These are phyloP conservation scores for Paulownia fortunei DNA, from an alignment of 257 asterid genomes.

Conservation along the genomic window DNA sequence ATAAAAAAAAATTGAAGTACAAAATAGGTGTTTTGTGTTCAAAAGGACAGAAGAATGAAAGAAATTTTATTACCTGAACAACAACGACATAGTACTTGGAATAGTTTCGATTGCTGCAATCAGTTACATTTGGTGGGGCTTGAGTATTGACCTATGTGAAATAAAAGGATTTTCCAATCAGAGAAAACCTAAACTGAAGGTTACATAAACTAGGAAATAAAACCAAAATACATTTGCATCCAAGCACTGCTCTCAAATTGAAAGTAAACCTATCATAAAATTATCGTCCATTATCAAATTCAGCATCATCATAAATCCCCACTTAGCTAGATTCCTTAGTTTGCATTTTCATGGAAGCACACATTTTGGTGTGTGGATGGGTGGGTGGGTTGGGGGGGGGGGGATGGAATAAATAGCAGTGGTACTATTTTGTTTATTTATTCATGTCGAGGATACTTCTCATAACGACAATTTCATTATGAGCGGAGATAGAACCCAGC, in stretches of 20 bases:
- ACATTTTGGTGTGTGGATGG: too few relatives aligned
- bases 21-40: neutral
- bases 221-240: neutral
- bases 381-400: too few relatives aligned
- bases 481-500: conserved; percentile 1
- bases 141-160: conserved; percentile 80
- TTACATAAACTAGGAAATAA: conserved; percentile 14
- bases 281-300: neutral
- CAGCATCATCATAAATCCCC: neutral
- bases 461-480: neutral
- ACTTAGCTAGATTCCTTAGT: neutral
- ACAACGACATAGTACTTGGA: conserved; percentile 89
- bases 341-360: conserved; percentile 8
- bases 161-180: conserved; percentile 19
- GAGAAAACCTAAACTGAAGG: conserved; percentile 3
- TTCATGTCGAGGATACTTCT: neutral
- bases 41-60: neutral
- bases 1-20: neutral
- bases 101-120: conserved; percentile 76
- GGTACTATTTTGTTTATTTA: neutral
- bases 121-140: conserved; percentile 78
- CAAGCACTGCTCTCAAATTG: conserved; percentile 16
- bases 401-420: neutral
- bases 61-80: conserved; percentile 65
- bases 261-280: neutral